Percentiles rank a stretch among this genome's conserved stretches.
Conservation (phyloP, 257 asterid species). For the Euphrasia confusa region DNA sequence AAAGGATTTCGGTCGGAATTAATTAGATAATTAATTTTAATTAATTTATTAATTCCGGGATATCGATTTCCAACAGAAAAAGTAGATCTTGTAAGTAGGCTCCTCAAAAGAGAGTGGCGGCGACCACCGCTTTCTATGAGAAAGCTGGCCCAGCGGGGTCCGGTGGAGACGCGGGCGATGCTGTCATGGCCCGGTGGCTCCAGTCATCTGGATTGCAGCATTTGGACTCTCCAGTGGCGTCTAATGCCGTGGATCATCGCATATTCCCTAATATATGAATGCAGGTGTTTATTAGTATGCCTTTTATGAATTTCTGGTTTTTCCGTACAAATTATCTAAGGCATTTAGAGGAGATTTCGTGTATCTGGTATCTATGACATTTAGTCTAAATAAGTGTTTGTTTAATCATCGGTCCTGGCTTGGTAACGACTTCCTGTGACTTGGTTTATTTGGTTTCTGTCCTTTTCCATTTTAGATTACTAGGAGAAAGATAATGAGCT, state of each 20-base stretch:
- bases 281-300: constrained; percentile 47
- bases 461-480: neutral
- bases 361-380: too few species aligned
- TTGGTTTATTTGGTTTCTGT: neutral
- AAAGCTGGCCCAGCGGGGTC: constrained; percentile 68
- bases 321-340: too few species aligned
- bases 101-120: constrained; percentile 90
- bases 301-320: neutral
- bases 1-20: too few species aligned
- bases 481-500: constrained; percentile 9
- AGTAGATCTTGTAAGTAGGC: constrained; percentile 91
- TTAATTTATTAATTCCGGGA: too few species aligned
- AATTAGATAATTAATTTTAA: too few species aligned
- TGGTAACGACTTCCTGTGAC: neutral
- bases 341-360: too few species aligned
- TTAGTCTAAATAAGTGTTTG: too few species aligned
- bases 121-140: constrained; percentile 85
- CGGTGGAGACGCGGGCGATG: constrained; percentile 87
- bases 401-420: neutral
- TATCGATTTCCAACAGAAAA: too few species aligned
- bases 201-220: constrained; percentile 99
- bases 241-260: constrained; percentile 66
- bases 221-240: constrained; percentile 92
- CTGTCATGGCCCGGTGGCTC: constrained; percentile 98
- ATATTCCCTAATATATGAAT: constrained; percentile 56